Evolutionary conservation across 345 rosid species (phyloP), one percentile per base, ranked within the genome.

Genomic region (Conringia planisiliqua): DNA sequence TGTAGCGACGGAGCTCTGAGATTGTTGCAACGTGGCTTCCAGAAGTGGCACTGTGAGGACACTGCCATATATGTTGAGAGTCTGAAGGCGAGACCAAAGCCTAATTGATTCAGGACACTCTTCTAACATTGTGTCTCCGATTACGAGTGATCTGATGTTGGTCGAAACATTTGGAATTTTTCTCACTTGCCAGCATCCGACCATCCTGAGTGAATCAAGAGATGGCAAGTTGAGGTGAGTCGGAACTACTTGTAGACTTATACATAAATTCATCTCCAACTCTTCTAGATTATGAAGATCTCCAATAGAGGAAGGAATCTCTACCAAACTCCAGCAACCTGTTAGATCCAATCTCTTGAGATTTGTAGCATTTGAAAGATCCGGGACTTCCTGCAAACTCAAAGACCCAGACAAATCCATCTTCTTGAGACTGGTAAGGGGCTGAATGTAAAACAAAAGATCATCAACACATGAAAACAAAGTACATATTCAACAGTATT

Each of bases 321-420:
- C 70, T 10, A 48, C 47, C 72, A 81, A 65, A 38, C 71, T 70
- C 16, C 10, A 10, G 59, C 87, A 84, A 0, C 17, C 8, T 10
- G 3, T 5, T 13, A 84, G 64, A 10, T 5, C 0, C 35, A 81
- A 14, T 10, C 0, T 55, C 59, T 72, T 68, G 26, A 84, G 62
- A 13, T 43, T 75, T 6, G 26, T 20, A 9, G 82, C 82, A 18
- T 43, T 7, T 20, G 83, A 76, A 3, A 77, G 71, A 57, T 82
- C 64, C 4, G 80, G 72, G 54, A 80, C 56, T 58, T 35, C 58
- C 6, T 26, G 66, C 54, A 83, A 39, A 18, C 68, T 2, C 12
- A 0, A 0, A 14, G 70, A 82, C 1, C 6, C 0, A 0, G n/a
- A 0, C 39, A 84, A 57, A 16, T 50, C 14, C 22, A 84, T 30